Conservation (phyloP, 2,329 filamentous ascomycete genomes). For the Stagonosporopsis tanaceti region DNA sequence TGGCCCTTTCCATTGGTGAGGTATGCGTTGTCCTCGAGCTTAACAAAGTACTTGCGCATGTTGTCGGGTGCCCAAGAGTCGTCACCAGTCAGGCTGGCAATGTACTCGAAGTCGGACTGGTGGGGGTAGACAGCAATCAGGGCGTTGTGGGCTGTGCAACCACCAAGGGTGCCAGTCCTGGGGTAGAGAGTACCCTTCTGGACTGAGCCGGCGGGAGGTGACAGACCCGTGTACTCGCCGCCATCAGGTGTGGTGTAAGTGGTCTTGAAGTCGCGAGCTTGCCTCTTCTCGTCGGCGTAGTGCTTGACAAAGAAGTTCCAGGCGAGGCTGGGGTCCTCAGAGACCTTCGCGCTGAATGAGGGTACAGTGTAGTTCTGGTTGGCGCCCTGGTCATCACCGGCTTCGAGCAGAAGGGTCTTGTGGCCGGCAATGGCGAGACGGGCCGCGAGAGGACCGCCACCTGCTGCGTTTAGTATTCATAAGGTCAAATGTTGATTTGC, state of each 20-base stretch:
- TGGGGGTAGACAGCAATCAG: conserved; percentile 67
- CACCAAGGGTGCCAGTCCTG: conserved; percentile 64
- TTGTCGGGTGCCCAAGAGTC: conserved; percentile 64
- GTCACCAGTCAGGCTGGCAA: conserved; percentile 67
- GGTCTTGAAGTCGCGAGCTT: conserved; percentile 66
- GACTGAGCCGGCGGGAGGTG: conserved; percentile 61
- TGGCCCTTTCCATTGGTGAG: conserved; percentile 58
- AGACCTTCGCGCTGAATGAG: conserved; percentile 61
- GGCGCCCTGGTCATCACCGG: conserved; percentile 65
- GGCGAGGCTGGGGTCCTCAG: conserved; percentile 63
- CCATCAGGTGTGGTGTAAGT: conserved; percentile 58
- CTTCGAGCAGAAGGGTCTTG: conserved; percentile 68
- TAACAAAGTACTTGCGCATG: conserved; percentile 67
- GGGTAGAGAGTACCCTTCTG: conserved; percentile 66
- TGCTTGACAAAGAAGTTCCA: conserved; percentile 73
- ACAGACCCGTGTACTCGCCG: conserved; percentile 57
- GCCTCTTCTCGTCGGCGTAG: conserved; percentile 62
- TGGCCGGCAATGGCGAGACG: conserved; percentile 67
- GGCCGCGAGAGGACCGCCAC: conserved; percentile 52
- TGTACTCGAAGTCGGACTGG: conserved; percentile 66
- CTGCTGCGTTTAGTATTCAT: background rate
- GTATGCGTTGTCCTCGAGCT: conserved; percentile 64
- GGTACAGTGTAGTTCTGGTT: conserved; percentile 63
- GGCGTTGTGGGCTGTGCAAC: conserved; percentile 70
- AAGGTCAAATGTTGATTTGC: background rate